phyloP scores from a whole-genome alignment of 257 asterid genomes.

The Avicennia marina region DNA sequence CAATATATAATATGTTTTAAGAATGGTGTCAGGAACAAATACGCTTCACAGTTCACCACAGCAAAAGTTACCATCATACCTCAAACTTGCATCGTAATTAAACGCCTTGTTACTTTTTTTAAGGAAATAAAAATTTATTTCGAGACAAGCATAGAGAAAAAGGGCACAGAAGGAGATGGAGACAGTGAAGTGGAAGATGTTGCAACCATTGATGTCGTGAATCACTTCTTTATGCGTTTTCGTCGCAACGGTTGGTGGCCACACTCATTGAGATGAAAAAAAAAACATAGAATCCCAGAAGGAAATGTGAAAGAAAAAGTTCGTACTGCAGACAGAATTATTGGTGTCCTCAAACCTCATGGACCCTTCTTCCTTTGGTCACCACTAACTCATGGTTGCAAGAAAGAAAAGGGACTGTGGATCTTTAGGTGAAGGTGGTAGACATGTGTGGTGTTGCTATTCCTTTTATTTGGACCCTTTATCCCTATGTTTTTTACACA shows the following conservation, averaged over 20 bases:
- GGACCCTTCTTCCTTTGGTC: slow-evolving; percentile 32
- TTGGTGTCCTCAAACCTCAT: slow-evolving; percentile 24
- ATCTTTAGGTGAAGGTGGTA: slow-evolving; percentile 7
- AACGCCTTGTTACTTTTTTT: too few relatives aligned
- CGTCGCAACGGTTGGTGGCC: slow-evolving; percentile 36
- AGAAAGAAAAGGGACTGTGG: not conserved
- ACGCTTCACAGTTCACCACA: too few relatives aligned
- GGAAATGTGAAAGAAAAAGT: slow-evolving; percentile 15
- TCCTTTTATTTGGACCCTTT: slow-evolving; percentile 11
- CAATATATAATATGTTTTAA: too few relatives aligned
- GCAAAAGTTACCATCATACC: too few relatives aligned
- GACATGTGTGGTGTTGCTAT: slow-evolving; percentile 15
- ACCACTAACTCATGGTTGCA: slow-evolving; percentile 20
- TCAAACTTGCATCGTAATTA: too few relatives aligned
- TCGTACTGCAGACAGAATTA: slow-evolving; percentile 19
- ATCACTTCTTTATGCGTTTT: slow-evolving; percentile 30
- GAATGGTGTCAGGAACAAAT: too few relatives aligned
- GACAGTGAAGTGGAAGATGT: slow-evolving; percentile 34
- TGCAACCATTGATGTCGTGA: slow-evolving; percentile 24
- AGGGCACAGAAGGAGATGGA: slow-evolving; percentile 16
- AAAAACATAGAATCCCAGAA: slow-evolving; percentile 19
- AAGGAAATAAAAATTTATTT: too few relatives aligned
- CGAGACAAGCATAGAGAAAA: slow-evolving; percentile 19
- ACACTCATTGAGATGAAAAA: too few relatives aligned
- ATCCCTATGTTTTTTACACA: not conserved